Evolutionary conservation across 2,329 filamentous ascomycete genomes (phyloP), one percentile per base, ranked within the genome.

Genomic region (Xenoacremonium recifei): DNA sequence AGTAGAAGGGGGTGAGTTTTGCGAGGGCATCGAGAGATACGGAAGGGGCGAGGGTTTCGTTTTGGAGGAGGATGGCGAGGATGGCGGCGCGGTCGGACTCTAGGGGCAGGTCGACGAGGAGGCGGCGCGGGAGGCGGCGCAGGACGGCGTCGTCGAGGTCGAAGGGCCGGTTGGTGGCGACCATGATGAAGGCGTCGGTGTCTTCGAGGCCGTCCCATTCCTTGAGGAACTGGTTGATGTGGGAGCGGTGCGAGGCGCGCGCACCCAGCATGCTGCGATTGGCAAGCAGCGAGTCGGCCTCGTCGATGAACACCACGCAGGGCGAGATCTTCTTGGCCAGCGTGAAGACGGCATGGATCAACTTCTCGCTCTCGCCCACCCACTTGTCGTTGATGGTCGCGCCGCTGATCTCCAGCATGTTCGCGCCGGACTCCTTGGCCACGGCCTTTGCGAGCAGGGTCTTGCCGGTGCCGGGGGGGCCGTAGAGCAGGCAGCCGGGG

Each of bases 331-430:
- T 96, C 67, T 89, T 89, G 4, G 93, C 93, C 0, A 97, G 75
- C 1, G 82, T 86, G 68, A 99, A 99, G 30, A 97, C 84, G 0
- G 92, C 92, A 39, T 86, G 85, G 40, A 97, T 87, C 60, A 95
- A 95, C 75, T 97, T 97, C 70, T 99, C 93, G 45, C 88, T 88
- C 64, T 97, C 90, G 17, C 93, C 93, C 4, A 97, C 89, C 65
- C 89, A 97, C 79, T 95, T 97, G 63, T 96, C 89, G 65, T 96
- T 95, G 54, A 99, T 87, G 51, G 89, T 89, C 2, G 89, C 90
- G 3, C 89, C 92, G 51, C 85, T 91, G 31, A 97, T 82, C 65
- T 97, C 91, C 29, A 99, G 86, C 84, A 76, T 82, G 51, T 80
- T 83, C 27, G 82, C 82, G 15, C 82, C 81, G 49, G 76, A 80